Conservation (phyloP, 805 yeast species). For the Ogataea allantospora region DNA sequence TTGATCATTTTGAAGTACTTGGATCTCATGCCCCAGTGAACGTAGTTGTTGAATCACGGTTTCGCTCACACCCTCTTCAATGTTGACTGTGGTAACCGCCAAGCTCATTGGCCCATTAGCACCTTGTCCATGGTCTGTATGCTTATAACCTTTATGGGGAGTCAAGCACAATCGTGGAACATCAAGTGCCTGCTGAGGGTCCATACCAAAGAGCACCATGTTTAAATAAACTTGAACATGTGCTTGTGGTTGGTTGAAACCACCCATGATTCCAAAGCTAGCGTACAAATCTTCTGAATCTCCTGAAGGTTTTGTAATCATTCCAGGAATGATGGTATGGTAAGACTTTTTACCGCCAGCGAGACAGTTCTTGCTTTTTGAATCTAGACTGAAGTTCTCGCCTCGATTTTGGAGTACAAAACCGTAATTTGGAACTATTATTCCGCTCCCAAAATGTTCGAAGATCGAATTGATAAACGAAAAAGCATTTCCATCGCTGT, state of each 20-base stretch:
- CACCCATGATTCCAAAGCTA: slow-evolving; percentile 67
- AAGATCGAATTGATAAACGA: slow-evolving; percentile 78
- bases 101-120: slow-evolving; percentile 64
- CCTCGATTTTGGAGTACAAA: slow-evolving; percentile 77
- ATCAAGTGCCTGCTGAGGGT: slow-evolving; percentile 74
- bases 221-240: slow-evolving; percentile 77
- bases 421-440: slow-evolving; percentile 62
- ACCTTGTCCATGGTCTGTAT: slow-evolving; percentile 54
- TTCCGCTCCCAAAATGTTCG: slow-evolving; percentile 66
- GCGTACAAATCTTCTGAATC: slow-evolving; percentile 52
- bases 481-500: slow-evolving; percentile 72
- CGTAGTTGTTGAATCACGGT: slow-evolving; percentile 46
- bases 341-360: slow-evolving; percentile 74
- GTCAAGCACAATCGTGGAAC: slow-evolving; percentile 69
- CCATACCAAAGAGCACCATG: slow-evolving; percentile 56
- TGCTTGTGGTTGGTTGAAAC: slow-evolving; percentile 83
- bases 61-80: slow-evolving; percentile 63
- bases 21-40: slow-evolving; percentile 57
- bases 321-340: slow-evolving; percentile 82
- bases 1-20: slow-evolving; percentile 39
- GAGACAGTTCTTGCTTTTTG: slow-evolving; percentile 55
- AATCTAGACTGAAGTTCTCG: slow-evolving; percentile 63
- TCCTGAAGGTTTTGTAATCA: slow-evolving; percentile 51
- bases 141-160: slow-evolving; percentile 44
- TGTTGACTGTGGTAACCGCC: slow-evolving; percentile 53